Percentiles rank a stretch among this genome's conserved stretches.
Conservation (phyloP, 2,329 filamentous ascomycete genomes). For the Alternaria conjuncta region DNA sequence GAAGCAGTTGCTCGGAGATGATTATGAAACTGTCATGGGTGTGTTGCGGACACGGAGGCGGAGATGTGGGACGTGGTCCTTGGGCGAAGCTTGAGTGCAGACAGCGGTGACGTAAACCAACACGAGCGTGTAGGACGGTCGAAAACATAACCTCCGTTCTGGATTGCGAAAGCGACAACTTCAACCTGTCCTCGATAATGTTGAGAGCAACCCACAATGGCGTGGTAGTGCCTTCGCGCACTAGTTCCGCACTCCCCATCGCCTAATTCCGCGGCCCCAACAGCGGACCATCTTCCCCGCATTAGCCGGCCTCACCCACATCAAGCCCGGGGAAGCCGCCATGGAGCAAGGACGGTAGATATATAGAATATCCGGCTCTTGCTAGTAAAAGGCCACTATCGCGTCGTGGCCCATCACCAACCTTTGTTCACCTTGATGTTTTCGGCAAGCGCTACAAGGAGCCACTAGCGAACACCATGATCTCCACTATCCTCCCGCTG, state of each 20-base stretch:
- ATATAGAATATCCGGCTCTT: neutral
- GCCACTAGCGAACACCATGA: constrained; percentile 26
- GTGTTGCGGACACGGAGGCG: neutral
- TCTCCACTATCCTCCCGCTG: constrained; percentile 34
- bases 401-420: neutral
- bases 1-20: neutral
- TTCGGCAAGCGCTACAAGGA: neutral
- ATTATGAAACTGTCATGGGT: neutral
- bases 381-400: neutral
- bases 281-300: constrained; percentile 19
- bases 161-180: neutral
- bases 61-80: neutral
- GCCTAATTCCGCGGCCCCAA: constrained; percentile 23
- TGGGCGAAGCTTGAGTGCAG: neutral
- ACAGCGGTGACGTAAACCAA: neutral
- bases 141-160: neutral
- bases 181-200: neutral
- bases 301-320: constrained; percentile 4
- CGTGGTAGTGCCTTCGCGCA: neutral
- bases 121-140: neutral
- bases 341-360: neutral
- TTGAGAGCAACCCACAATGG: neutral
- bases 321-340: neutral
- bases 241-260: constrained; percentile 14
- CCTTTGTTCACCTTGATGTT: neutral